Base-by-base conservation (phyloP, 495 filamentous ascomycete genomes). In the Podospora anserina region DNA sequence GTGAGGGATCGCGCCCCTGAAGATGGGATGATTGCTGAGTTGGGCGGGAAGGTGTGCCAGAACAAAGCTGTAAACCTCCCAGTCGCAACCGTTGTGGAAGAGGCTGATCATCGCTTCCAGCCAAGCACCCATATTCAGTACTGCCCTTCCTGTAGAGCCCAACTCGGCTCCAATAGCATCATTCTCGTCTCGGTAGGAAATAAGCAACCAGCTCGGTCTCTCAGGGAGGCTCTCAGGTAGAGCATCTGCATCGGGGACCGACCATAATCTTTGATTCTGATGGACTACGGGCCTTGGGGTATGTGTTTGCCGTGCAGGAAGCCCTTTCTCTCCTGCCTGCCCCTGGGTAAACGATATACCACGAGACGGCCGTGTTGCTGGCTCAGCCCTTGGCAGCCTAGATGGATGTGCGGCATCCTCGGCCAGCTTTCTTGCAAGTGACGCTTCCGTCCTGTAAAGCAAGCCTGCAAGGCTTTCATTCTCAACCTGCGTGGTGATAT, bases 21-120 rank as follows among this genome's bases (percentile, higher is more conserved):
- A 97, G 6, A 97, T 81, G n/a, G 91, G 88, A 70, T 92, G 91
- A 74, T 98, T 98, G 73, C 89, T 89, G 44, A 99, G 84, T 73
- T 97, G 94, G 27, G 90, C 89, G 15, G 91, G 89, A n/a, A 97
- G 80, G 75, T 97, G 91, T 15, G 91, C 90, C 15, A 98, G 83
- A 32, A 95, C 85, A 75, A 92, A 97, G 79, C 91, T 94, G 82
- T 96, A 97, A 1, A 97, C 81, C 77, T 98, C 93, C 96, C 96
- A 99, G 63, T 97, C 91, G 32, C 87, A 87, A 60, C 90, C 91
- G 55, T 90, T 82, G 70, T 92, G 88, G 34, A 99, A 80, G 20
- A 96, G 79, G 2, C 84, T 85, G 53, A 94, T 86, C 53, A 96
- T 78, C 9, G 86, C 81, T 63, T 95, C 90, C 18, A 97, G 82